Evolutionary conservation across 2,329 filamentous ascomycete species (phyloP).

Genomic region (Scytalidium lignicola): DNA sequence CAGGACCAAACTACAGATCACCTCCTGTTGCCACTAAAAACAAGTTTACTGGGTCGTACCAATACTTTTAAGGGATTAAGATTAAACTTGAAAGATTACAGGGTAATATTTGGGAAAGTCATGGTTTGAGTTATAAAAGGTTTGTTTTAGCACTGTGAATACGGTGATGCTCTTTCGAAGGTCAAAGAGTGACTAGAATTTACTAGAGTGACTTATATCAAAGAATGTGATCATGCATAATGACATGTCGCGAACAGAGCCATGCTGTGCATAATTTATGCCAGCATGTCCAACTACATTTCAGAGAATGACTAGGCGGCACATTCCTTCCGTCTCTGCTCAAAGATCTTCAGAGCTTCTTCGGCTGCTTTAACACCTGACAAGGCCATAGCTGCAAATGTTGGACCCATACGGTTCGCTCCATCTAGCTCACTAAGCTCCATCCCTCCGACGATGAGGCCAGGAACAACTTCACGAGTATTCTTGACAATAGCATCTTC

Average conservation of each 20-base stretch:
- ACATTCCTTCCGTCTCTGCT: slow-evolving; percentile 54
- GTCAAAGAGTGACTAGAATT: background rate
- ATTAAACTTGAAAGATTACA: too few species aligned
- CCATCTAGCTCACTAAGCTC: slow-evolving; percentile 87
- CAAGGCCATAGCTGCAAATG: slow-evolving; percentile 85
- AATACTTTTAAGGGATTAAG: too few species aligned
- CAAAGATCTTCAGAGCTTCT: slow-evolving; percentile 73
- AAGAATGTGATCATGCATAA: background rate
- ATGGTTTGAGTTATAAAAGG: too few species aligned
- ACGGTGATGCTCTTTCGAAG: background rate
- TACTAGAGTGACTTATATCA: background rate
- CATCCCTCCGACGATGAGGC: slow-evolving; percentile 92
- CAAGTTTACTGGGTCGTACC: too few species aligned
- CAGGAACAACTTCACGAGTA: slow-evolving; percentile 81
- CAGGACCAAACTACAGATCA: too few species aligned
- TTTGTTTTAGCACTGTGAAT: too few species aligned
- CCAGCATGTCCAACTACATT: too few species aligned
- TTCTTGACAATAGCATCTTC: slow-evolving; percentile 93
- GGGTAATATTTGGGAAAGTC: too few species aligned
- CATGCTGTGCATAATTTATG: too few species aligned
- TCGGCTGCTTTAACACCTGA: slow-evolving; percentile 88
- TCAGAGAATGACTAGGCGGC: background rate
- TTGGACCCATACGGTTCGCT: slow-evolving; percentile 85
- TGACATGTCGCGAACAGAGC: too few species aligned
- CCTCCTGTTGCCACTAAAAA: too few species aligned